Percentiles rank a stretch among this genome's conserved stretches.
Conservation (phyloP, 1,139 yeast genomes). For the Kurtzmaniella natalensis region DNA sequence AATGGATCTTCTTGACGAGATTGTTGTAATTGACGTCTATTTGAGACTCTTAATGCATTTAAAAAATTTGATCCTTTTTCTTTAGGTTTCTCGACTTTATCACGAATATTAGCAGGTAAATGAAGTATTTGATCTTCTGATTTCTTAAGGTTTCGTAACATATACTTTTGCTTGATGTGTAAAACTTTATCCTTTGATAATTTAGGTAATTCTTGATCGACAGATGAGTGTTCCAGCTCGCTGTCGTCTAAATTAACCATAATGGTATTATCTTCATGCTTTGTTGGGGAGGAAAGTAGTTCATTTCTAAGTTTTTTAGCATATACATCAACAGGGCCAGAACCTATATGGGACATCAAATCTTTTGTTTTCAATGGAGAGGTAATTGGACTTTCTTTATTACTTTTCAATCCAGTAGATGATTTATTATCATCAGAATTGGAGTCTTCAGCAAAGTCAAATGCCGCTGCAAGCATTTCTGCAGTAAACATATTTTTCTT, state of each 20-base stretch:
- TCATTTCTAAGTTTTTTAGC: constrained; percentile 28
- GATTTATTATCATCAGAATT: constrained; percentile 3
- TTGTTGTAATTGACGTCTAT: constrained; percentile 31
- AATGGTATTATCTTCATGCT: constrained; percentile 9
- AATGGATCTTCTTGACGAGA: constrained; percentile 21
- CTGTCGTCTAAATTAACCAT: constrained; percentile 23
- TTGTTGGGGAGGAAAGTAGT: constrained; percentile 22
- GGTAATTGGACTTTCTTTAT: constrained; percentile 28
- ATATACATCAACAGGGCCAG: constrained; percentile 34
- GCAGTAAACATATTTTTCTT: constrained; percentile 27
- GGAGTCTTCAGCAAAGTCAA: constrained; percentile 14
- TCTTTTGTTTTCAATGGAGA: constrained; percentile 27
- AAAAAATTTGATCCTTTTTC: constrained; percentile 14
- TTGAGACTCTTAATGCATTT: constrained; percentile 28
- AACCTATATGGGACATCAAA: constrained; percentile 4
- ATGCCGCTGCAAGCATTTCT: constrained; percentile 29
- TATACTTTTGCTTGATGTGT: constrained; percentile 32
- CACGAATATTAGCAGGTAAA: constrained; percentile 12
- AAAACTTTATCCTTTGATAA: constrained; percentile 35
- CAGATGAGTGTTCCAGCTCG: constrained; percentile 1
- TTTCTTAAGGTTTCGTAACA: constrained; percentile 17
- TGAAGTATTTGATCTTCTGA: constrained; percentile 5
- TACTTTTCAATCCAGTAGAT: constrained; percentile 2
- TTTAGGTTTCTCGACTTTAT: constrained; percentile 8
- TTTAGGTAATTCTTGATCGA: constrained; percentile 20